Percentiles rank a stretch among this genome's conserved stretches.
Conservation (phyloP, 179 eudicot genomes). For the Patellifolia procumbens region DNA sequence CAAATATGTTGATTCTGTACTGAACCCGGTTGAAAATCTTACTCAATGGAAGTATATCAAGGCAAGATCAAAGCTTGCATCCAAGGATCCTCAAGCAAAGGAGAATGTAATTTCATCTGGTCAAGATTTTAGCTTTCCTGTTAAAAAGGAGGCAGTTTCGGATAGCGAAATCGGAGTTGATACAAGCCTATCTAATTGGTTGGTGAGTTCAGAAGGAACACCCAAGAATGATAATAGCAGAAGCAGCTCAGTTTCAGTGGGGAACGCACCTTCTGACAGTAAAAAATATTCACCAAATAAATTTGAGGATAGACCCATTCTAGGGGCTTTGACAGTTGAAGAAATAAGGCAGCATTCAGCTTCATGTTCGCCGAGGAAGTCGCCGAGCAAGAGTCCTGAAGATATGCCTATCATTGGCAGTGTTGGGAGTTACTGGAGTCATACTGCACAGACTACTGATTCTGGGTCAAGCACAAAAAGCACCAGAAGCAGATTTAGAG, state of each 20-base stretch:
- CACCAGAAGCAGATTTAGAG: slow-evolving; percentile 35
- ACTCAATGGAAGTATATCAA: slow-evolving; percentile 48
- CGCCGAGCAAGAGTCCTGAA: slow-evolving; percentile 42
- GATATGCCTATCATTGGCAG: slow-evolving; percentile 48
- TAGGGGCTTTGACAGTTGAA: slow-evolving; percentile 44
- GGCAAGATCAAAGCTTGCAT: slow-evolving; percentile 38
- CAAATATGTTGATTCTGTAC: slow-evolving; percentile 33
- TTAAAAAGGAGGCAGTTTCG: slow-evolving; percentile 7
- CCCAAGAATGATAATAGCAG: slow-evolving; percentile 29
- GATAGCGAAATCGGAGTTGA: slow-evolving; percentile 35
- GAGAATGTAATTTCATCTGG: slow-evolving; percentile 26
- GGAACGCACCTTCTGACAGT: slow-evolving; percentile 28
- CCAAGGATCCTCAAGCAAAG: slow-evolving; percentile 33
- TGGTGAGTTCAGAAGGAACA: slow-evolving; percentile 27
- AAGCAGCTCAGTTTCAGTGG: slow-evolving; percentile 37
- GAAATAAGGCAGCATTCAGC: slow-evolving; percentile 44
- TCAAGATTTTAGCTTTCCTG: slow-evolving; percentile 16
- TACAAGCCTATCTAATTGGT: slow-evolving; percentile 46
- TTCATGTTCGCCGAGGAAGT: slow-evolving; percentile 32
- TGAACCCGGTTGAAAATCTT: slow-evolving; percentile 52
- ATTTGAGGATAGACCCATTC: slow-evolving; percentile 46
- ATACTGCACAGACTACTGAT: slow-evolving; percentile 34
- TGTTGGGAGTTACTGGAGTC: slow-evolving; percentile 55
- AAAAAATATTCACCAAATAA: slow-evolving; percentile 33
- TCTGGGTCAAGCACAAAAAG: slow-evolving; percentile 36